These are phyloP conservation scores for Irpex rosettiformis DNA, from an alignment of 1,284 basidiomycete genomes.

Conservation along the genomic window DNA sequence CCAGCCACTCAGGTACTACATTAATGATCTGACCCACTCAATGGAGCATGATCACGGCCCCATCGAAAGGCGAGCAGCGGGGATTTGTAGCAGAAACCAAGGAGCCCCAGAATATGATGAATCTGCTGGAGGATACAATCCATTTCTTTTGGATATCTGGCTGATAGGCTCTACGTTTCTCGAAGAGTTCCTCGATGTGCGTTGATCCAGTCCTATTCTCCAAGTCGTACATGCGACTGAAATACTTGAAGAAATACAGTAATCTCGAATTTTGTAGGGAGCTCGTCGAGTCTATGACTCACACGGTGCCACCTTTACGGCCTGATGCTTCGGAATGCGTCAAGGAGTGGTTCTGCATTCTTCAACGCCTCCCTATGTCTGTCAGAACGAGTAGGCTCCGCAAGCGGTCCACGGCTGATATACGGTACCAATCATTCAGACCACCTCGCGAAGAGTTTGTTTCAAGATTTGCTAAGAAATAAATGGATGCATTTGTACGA, in stretches of 20 bases:
- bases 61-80: too few relatives aligned
- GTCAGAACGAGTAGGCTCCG: not conserved
- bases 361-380: not conserved
- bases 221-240: too few relatives aligned
- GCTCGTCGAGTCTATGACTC: not conserved
- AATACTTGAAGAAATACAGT: slow-evolving; percentile 3
- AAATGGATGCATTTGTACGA: too few relatives aligned
- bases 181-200: slow-evolving; percentile 21
- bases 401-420: too few relatives aligned
- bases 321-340: not conserved
- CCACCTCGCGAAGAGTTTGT: too few relatives aligned
- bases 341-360: not conserved
- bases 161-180: slow-evolving; percentile 23
- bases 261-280: slow-evolving; percentile 8
- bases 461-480: too few relatives aligned
- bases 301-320: not conserved
- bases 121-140: slow-evolving; percentile 21
- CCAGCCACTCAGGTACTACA: too few relatives aligned
- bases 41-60: too few relatives aligned
- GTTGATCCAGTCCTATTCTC: too few relatives aligned
- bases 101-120: not conserved
- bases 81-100: too few relatives aligned
- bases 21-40: too few relatives aligned
- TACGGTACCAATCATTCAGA: too few relatives aligned
- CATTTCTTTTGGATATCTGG: slow-evolving; percentile 28